Evolutionary conservation across 176 grass and related monocot genomes (phyloP), one percentile per base, ranked within the genome.

Genomic region (Zizania latifolia): DNA sequence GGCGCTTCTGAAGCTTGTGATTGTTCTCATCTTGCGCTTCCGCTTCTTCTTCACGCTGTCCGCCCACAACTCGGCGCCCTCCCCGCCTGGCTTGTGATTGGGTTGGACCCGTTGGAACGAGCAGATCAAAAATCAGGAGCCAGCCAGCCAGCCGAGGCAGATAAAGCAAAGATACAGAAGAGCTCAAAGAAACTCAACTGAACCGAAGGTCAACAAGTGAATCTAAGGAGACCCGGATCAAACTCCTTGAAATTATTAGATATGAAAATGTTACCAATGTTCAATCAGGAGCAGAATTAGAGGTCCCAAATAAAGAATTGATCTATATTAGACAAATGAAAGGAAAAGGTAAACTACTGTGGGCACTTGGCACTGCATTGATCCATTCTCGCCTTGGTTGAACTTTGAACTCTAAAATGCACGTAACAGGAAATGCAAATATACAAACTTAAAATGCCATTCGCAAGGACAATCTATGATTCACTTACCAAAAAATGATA

Each of bases 201-300:
- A 58, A 73, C 68, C 50, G 29, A 74, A 17, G 56, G 50, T 5
- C 80, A 80, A 22, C 21, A 36, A n/a, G n/a, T n/a, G n/a, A n/a
- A n/a, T n/a, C n/a, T n/a, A n/a, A n/a, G n/a, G n/a, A n/a, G n/a
- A n/a, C n/a, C 26, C 41, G 23, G 51, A 48, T 54, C 10, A 27
- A 34, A 61, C 43, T 40, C 35, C 7, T 38, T 50, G 5, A 85
- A 48, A 61, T 31, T 4, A 58, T 38, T 58, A 76, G 3, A 27
- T 35, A 10, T 69, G 46, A 32, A 31, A 70, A 72, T 27, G 8
- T 45, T 61, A 66, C 10, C 28, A n/a, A 55, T 56, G n/a, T 72
- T 57, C 8, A 43, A 50, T 50, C 14, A 6, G 24, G 24, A 62
- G 15, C 55, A 21, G 11, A 26, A 57, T 54, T 21, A 76, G 35